A percentile compares a stretch with the other conserved stretches of the same genome.
These are phyloP conservation scores for Hordeum marinum DNA, from an alignment of 176 grass and related monocot genomes.

Conservation along the genomic window DNA sequence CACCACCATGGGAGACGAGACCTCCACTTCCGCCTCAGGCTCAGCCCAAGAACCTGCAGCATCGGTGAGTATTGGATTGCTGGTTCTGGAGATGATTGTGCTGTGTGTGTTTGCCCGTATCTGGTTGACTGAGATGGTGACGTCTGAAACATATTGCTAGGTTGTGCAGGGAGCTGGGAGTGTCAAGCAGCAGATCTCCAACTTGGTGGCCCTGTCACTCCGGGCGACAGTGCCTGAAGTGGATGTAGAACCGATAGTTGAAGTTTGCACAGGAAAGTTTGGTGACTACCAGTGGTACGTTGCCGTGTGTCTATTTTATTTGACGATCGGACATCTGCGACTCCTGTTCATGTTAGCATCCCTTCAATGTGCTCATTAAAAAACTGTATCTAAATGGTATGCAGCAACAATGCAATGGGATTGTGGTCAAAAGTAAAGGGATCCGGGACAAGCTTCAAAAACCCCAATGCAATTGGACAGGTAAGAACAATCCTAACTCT, in stretches of 20 bases:
- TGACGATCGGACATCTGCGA: neutral
- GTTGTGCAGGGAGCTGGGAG: conserved; percentile 45
- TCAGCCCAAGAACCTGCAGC: conserved; percentile 6
- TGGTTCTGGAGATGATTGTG: neutral
- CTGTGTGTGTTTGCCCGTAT: neutral
- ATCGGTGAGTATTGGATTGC: conserved; percentile 18
- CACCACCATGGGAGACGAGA: conserved; percentile 63
- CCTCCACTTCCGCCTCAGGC: conserved; percentile 37
- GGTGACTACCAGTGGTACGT: conserved; percentile 96
- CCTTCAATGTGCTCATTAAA: neutral
- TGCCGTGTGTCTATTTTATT: neutral
- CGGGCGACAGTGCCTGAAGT: conserved; percentile 48
- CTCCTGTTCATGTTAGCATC: neutral
- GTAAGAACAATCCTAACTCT: conserved; percentile 23
- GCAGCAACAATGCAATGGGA: conserved; percentile 96
- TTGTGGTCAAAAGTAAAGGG: conserved; percentile 93
- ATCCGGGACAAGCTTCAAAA: conserved; percentile 74
- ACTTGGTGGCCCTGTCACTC: conserved; percentile 54
- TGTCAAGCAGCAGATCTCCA: conserved; percentile 80
- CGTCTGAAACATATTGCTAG: neutral
- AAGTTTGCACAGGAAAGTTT: conserved; percentile 68
- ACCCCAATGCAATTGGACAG: conserved; percentile 86
- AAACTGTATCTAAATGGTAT: conserved; percentile 4
- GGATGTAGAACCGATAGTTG: conserved; percentile 72
- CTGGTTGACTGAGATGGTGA: neutral